Base-by-base conservation (phyloP, 208 protist species). In the Trypanosoma cruzi region DNA sequence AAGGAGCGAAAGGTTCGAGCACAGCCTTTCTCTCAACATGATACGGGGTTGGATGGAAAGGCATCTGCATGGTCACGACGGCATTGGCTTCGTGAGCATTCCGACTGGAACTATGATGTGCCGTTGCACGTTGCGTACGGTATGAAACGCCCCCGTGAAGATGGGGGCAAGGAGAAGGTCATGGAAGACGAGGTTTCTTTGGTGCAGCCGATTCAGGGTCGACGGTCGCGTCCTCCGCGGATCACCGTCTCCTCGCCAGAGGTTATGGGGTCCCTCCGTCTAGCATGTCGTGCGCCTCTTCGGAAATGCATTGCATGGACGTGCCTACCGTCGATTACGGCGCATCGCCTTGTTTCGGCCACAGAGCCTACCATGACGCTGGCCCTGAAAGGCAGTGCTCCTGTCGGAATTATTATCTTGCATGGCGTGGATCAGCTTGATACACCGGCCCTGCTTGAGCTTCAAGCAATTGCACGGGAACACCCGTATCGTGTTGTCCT, bases 371-470 rank as follows among this genome's bases (percentile, higher is more conserved):
- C 62, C 34, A 20, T 37, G 1, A 62, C 64, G n/a, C 72, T 63
- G 28, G 0, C 46, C 36, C 42, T 28, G 56, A 58, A 4, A 55
- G 55, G 55, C 29, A 22, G 8, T 68, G 63, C 32, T 36, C 77
- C 54, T 49, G 72, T 68, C 1, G 58, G 76, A 53, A 29, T 94
- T 20, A 76, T 94, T 48, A 75, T 89, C 22, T 57, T 94, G 34
- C 89, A 92, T 68, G 79, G 87, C 34, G 68, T 89, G 0, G 89
- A 94, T 67, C 61, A 81, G 49, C 69, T 94, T 7, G 76, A 90
- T 31, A 57, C 74, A 1, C 73, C 76, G 18, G 62, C 74, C 22
- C 37, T 73, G 7, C 31, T 71, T 26, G 62, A 77, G 56, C 55
- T 94, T n/a, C 63, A 83, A 61, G 53, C 60, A 28, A 79, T 94